Conservation (phyloP, 2,329 filamentous ascomycete species). For the Colletotrichum siamense region DNA sequence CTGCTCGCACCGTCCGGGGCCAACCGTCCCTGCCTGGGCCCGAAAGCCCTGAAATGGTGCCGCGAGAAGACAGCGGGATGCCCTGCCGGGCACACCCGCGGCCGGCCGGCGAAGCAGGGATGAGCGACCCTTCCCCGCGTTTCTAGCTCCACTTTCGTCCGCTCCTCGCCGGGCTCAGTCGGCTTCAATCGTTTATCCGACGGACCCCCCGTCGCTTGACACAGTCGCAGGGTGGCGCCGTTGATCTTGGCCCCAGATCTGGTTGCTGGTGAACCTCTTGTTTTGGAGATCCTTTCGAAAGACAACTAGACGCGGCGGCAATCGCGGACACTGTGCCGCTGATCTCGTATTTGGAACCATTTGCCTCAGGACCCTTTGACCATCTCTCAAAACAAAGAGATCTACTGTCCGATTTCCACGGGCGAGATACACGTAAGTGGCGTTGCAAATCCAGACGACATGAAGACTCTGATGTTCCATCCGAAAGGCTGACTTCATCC, state of each 20-base stretch:
- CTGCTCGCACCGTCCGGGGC: neutral
- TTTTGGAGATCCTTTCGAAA: neutral
- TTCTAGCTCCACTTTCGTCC: neutral
- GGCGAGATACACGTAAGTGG: neutral
- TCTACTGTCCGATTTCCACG: neutral
- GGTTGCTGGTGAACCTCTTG: neutral
- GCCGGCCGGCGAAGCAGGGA: neutral
- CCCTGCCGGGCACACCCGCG: neutral
- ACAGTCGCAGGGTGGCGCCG: neutral
- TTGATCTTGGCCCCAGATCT: neutral
- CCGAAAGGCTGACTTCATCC: neutral
- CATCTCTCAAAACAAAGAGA: neutral
- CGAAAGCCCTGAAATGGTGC: neutral
- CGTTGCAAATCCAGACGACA: neutral
- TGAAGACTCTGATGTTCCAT: neutral
- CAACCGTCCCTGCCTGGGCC: neutral
- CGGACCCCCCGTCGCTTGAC: neutral
- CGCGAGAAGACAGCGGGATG: neutral
- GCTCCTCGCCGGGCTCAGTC: neutral
- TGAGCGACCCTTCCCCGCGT: neutral
- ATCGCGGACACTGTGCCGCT: neutral
- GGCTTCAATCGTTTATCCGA: neutral
- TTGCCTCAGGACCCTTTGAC: conserved; percentile 1
- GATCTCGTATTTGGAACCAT: neutral
- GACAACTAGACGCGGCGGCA: neutral